These are phyloP conservation scores for Nicotiana obtusifolia DNA, from an alignment of 257 asterid species.

Conservation along the genomic window DNA sequence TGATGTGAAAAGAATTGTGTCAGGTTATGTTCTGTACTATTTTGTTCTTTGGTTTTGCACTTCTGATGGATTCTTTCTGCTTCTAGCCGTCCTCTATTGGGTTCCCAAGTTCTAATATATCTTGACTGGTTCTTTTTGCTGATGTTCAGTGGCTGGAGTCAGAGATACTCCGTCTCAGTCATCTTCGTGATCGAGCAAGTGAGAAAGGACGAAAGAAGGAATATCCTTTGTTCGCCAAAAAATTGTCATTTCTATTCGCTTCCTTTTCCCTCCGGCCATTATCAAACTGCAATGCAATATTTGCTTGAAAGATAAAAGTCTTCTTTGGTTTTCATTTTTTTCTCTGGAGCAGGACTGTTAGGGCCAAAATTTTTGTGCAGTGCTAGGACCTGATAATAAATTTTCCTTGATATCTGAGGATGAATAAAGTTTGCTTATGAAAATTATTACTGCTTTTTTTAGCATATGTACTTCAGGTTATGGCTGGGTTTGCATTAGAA, in stretches of 20 bases:
- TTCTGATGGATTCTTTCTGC: slow-evolving; percentile 6
- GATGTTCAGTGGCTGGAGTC: slow-evolving; percentile 91
- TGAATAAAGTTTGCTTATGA: background rate
- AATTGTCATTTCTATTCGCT: background rate
- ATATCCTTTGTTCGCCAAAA: slow-evolving; percentile 61
- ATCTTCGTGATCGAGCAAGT: slow-evolving; percentile 99
- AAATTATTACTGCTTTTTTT: background rate
- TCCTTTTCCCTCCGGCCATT: background rate
- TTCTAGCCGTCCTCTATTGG: background rate
- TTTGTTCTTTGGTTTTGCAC: background rate
- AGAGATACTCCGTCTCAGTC: slow-evolving; percentile 75
- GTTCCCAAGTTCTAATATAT: background rate
- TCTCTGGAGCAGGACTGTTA: background rate
- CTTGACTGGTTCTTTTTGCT: slow-evolving; percentile 6
- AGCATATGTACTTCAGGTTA: too few relatives aligned
- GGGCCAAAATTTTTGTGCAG: background rate
- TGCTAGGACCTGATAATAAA: background rate
- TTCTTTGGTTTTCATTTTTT: background rate
- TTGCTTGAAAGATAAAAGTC: background rate
- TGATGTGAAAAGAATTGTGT: background rate
- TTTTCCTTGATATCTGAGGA: background rate
- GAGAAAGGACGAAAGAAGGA: slow-evolving; percentile 93
- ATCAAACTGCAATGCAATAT: slow-evolving; percentile 2
- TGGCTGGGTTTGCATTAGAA: background rate
- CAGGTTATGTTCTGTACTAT: background rate